Evolutionary conservation across 495 filamentous ascomycete genomes (phyloP), one percentile per base, ranked within the genome.

Genomic region (Penicillium malachiteum): DNA sequence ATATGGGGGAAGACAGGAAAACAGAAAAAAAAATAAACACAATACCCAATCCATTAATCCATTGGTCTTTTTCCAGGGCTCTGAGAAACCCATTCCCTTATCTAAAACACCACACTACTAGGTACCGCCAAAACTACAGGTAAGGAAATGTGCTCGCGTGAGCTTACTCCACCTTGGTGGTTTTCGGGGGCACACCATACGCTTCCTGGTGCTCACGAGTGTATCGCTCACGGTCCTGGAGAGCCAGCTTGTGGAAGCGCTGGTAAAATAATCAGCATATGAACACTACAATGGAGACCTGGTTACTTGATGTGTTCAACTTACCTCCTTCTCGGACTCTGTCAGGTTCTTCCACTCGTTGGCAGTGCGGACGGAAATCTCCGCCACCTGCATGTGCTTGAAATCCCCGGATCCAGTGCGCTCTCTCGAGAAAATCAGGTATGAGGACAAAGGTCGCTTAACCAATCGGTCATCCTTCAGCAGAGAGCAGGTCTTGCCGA

Each of bases 381-480:
- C 81, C 1, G 7, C 1, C 0, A 70, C 0, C 0, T 35, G 0
- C 18, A 75, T 63, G 31, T 68, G 56, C 34, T 67, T 72, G 46
- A 82, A 71, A 7, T 86, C 85, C 13, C 78, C 78, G 47, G 68
- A 70, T 4, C 56, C 61, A 9, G 54, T 53, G 31, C 83, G 78
- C 21, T 85, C 76, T 48, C 56, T 70, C 45, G 57, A 37, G 65
- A 81, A 93, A 1, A 65, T 43, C 0, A 54, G 16, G 60, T 62
- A 91, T 5, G 74, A 6, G 6, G 35, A 65, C 0, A 13, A 0
- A 9, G 78, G 71, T 1, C 54, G 35, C 62, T 84, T 87, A 45
- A 86, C 83, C 21, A 71, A 56, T 12, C 90, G 81, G 9, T 83
- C 77, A 63, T 92, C 89, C 0, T 65, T 56, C 55, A 90, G 58